These are phyloP conservation scores for Rosa multiflora DNA, from an alignment of 306 rosid genomes.

Conservation along the genomic window DNA sequence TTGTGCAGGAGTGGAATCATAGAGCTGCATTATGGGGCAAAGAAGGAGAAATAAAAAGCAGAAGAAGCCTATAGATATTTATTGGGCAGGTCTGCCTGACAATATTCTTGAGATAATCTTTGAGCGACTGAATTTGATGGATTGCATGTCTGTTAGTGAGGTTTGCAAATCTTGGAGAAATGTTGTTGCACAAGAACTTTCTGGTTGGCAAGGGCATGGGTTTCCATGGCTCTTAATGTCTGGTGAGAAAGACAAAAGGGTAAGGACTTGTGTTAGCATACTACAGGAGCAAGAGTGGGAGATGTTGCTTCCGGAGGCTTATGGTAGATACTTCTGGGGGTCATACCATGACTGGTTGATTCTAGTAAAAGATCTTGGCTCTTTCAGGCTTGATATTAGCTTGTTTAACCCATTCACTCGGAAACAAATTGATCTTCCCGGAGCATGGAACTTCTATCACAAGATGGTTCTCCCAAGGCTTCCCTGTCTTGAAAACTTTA, in stretches of 20 bases:
- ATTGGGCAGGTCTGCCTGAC: constrained; percentile 52
- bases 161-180: constrained; percentile 59
- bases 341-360: constrained; percentile 64
- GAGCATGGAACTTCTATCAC: constrained; percentile 59
- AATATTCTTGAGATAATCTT: constrained; percentile 39
- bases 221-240: constrained; percentile 62
- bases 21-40: constrained; percentile 33
- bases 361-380: constrained; percentile 36
- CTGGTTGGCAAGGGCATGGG: constrained; percentile 47
- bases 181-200: constrained; percentile 43
- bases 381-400: constrained; percentile 37
- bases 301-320: constrained; percentile 39
- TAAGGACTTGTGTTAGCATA: constrained; percentile 50
- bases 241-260: constrained; percentile 45
- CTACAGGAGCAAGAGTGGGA: constrained; percentile 59
- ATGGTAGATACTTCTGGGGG: constrained; percentile 61
- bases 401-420: constrained; percentile 55
- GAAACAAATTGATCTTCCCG: constrained; percentile 43
- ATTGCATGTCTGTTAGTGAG: constrained; percentile 50
- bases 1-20: constrained; percentile 20
- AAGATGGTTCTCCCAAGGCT: constrained; percentile 53
- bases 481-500: constrained; percentile 36
- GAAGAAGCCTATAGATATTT: constrained; percentile 17
- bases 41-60: constrained; percentile 30
- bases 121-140: constrained; percentile 36